A percentile compares a stretch with the other conserved stretches of the same genome.
These are phyloP conservation scores for Suillus cothurnatus DNA, from an alignment of 768 basidiomycete genomes.

Conservation along the genomic window DNA sequence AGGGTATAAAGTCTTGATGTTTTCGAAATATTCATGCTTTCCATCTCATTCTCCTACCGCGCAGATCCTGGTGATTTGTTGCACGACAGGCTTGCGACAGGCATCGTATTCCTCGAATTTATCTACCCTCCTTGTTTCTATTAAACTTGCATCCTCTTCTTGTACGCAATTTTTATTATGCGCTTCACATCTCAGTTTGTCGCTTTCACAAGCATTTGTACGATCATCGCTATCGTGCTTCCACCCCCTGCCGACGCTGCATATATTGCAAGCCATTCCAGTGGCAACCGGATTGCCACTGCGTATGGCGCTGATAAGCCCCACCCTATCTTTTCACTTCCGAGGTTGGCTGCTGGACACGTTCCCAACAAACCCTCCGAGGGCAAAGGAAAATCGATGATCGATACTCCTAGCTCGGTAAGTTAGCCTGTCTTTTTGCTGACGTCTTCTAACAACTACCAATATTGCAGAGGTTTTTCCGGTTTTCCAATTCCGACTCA, in stretches of 20 bases:
- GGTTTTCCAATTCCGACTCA: not conserved
- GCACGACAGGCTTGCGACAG: not conserved
- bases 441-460: not conserved
- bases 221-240: slow-evolving; percentile 45
- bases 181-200: slow-evolving; percentile 52
- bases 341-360: not conserved
- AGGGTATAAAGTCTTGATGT: not conserved
- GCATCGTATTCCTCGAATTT: not conserved
- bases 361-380: not conserved
- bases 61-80: slow-evolving; percentile 59
- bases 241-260: slow-evolving; percentile 42
- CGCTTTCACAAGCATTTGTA: slow-evolving; percentile 46
- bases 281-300: slow-evolving; percentile 7
- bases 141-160: slow-evolving; percentile 13
- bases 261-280: slow-evolving; percentile 32
- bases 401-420: not conserved
- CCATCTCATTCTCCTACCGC: slow-evolving; percentile 38
- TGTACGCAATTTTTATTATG: slow-evolving; percentile 41
- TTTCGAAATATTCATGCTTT: slow-evolving; percentile 25
- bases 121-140: not conserved
- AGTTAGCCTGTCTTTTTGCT: not conserved
- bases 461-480: not conserved
- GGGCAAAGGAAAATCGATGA: not conserved
- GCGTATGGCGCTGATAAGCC: not conserved
- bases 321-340: not conserved